Evolutionary conservation across 2,329 filamentous ascomycete species (phyloP).

Genomic region (Elsinoe australis): DNA sequence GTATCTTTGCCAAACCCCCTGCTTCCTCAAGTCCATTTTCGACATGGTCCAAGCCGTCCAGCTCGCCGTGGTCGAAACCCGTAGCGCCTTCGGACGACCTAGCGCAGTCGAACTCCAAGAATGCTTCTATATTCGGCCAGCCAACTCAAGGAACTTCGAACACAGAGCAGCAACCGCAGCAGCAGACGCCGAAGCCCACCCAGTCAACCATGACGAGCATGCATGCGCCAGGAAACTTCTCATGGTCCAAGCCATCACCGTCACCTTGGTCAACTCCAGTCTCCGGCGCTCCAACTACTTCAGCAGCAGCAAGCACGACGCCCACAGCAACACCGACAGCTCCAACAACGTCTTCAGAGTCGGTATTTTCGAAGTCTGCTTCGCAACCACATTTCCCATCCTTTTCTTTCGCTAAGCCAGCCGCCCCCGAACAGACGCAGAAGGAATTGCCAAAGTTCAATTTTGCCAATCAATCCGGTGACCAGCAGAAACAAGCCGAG

Average conservation of each 20-base stretch:
- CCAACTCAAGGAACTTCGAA: background rate
- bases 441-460: slow-evolving; percentile 11
- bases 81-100: background rate
- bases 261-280: slow-evolving; percentile 14
- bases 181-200: background rate
- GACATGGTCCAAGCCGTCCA: slow-evolving; percentile 20
- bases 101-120: background rate
- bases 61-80: slow-evolving; percentile 4
- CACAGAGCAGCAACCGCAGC: background rate
- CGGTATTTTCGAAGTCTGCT: background rate
- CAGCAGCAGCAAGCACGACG: background rate
- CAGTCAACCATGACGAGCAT: slow-evolving; percentile 8
- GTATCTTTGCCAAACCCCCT: background rate
- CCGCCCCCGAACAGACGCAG: background rate
- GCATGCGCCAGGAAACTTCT: slow-evolving; percentile 1
- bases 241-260: slow-evolving; percentile 12
- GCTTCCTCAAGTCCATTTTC: slow-evolving; percentile 11
- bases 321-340: background rate
- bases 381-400: background rate
- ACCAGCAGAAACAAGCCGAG: background rate
- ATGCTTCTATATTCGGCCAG: slow-evolving; percentile 4
- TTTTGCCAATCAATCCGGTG: slow-evolving; percentile 4
- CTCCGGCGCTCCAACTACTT: background rate
- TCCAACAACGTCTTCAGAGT: background rate
- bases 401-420: slow-evolving; percentile 6